These are phyloP conservation scores for Sphaerulina vaccinii DNA, from an alignment of 2,329 filamentous ascomycete species.

Conservation along the genomic window DNA sequence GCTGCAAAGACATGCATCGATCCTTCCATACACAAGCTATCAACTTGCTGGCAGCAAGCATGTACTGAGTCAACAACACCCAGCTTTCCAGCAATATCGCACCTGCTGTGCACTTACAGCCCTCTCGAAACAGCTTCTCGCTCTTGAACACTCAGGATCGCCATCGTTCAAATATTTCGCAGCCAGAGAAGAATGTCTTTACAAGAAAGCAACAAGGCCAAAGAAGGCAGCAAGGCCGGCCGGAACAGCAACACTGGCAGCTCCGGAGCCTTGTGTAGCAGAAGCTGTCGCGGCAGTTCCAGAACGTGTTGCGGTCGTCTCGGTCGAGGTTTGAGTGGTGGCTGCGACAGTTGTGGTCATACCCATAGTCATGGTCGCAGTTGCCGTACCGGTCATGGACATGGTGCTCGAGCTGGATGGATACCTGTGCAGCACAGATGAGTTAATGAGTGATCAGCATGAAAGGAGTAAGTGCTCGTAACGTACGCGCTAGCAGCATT, in stretches of 20 bases:
- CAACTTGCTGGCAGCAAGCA: too few relatives aligned
- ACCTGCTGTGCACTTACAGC: background rate
- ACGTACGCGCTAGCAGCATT: conserved; percentile 36
- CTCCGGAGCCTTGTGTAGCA: conserved; percentile 10
- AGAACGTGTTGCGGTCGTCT: conserved; percentile 8
- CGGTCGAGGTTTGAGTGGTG: conserved; percentile 1
- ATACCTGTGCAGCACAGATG: conserved; percentile 12
- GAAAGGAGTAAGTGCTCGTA: too few relatives aligned
- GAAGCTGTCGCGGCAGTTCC: conserved; percentile 8
- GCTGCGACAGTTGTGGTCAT: conserved; percentile 5
- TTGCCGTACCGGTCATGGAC: conserved; percentile 43
- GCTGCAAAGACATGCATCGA: too few relatives aligned
- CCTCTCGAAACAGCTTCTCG: background rate
- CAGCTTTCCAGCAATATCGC: too few relatives aligned
- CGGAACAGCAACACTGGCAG: conserved; percentile 15
- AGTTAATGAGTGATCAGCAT: background rate
- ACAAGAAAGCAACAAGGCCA: conserved; percentile 14
- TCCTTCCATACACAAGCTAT: too few relatives aligned
- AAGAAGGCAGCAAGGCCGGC: conserved; percentile 23
- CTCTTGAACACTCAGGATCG: background rate
- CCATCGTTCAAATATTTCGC: background rate
- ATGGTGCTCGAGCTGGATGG: conserved; percentile 51
- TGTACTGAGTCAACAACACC: too few relatives aligned
- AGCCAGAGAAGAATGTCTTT: background rate
- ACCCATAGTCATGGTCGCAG: conserved; percentile 12